Evolutionary conservation across 1,284 basidiomycete genomes (phyloP), one percentile per base, ranked within the genome.

Genomic region (Ustilago bromivora): DNA sequence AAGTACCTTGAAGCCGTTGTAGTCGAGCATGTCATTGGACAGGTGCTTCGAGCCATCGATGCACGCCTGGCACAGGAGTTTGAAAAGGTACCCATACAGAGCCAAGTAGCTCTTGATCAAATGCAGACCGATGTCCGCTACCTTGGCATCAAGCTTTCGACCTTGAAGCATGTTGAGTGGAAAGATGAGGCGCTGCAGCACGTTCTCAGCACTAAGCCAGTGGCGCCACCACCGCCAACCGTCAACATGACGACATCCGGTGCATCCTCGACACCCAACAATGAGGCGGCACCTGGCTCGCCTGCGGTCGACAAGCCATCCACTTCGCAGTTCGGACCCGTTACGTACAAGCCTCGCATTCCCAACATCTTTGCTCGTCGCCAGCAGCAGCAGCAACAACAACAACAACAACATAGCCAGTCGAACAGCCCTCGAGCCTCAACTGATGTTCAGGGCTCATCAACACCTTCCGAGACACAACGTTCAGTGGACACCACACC

Each of bases 1-100:
- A 93, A 96, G 68, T 99, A 98, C 87, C 89, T 99, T 7, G 78
- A 82, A 32, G 38, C 73, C 10, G 60, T 66, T 19, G 73, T 81
- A 4, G 80, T 83, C 1, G 78, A 83, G 53, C 64, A 66, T 11
- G 78, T 85, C 28, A 80, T 82, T 31, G 66, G 77, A 5, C 79
- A 81, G 52, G 84, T 85, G 46, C 68, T 79, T 10, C 32, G 59
- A 10, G 64, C 80, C 2, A 84, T 85, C 49, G 81, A 83, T 43
- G 53, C 63, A 31, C 78, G 84, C 35, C 35, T 84, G 13, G 71
- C 74, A 2, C 63, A 76, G 23, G 81, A 82, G 56, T 67, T 84
- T 6, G 70, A 75, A 11, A 79, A 75, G 58, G 38, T 84, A 19
- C 75, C 79, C 11, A 62, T 82, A 15, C 62, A 72, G 34, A 72